Conservation (phyloP, 345 rosid genomes). For the Durio zibethinus region DNA sequence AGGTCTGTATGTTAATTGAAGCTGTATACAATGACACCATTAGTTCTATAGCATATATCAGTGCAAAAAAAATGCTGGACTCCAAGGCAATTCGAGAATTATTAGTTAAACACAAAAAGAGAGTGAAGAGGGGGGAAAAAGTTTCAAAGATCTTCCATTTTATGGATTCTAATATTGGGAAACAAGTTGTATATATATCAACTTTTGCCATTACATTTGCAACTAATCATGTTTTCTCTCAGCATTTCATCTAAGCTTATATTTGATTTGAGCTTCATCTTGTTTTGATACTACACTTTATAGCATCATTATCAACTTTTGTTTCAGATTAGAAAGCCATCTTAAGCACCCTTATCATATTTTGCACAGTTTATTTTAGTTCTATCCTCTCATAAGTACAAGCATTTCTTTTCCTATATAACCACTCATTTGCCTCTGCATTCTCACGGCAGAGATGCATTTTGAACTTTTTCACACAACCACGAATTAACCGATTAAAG, state of each 20-base stretch:
- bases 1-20: constrained; percentile 65
- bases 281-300: neutral
- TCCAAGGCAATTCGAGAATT: constrained; percentile 1
- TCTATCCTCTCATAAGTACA: neutral
- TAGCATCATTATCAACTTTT: neutral
- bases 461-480: neutral
- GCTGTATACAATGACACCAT: constrained; percentile 33
- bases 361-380: neutral
- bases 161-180: neutral
- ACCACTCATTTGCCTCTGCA: neutral
- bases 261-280: neutral
- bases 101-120: neutral
- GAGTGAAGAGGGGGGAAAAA: neutral
- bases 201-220: neutral
- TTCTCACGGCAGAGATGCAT: neutral
- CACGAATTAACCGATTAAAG: neutral
- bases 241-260: neutral
- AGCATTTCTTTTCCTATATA: neutral
- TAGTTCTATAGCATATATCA: neutral
- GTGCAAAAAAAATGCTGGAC: neutral
- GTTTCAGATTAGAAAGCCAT: neutral
- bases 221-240: neutral
- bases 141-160: neutral
- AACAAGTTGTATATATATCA: neutral
- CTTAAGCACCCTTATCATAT: neutral